These are phyloP conservation scores for Erythrobasidium yunnanense DNA, from an alignment of 768 basidiomycete species.

Conservation along the genomic window DNA sequence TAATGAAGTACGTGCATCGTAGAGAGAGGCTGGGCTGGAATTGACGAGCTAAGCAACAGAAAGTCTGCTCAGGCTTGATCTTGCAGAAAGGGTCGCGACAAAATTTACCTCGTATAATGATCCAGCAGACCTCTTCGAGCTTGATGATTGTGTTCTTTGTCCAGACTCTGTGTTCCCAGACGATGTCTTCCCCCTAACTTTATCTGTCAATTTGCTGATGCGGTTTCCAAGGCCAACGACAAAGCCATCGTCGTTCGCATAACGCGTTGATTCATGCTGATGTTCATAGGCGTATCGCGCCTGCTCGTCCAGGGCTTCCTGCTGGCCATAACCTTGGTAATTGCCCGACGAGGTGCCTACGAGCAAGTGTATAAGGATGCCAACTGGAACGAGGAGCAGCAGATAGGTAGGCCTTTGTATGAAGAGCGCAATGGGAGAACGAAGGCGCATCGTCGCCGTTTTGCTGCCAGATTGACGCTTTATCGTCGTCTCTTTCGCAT, in stretches of 20 bases:
- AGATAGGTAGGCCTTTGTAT: too few relatives aligned
- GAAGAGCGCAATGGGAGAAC: too few relatives aligned
- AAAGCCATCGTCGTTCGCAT: not conserved
- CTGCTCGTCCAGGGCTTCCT: too few relatives aligned
- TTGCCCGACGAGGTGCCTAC: too few relatives aligned
- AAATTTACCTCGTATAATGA: conserved; percentile 9
- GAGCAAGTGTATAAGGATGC: too few relatives aligned
- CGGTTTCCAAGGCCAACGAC: not conserved
- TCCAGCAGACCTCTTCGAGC: not conserved
- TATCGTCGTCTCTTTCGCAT: too few relatives aligned
- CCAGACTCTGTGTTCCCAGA: not conserved
- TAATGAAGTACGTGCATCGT: conserved; percentile 33
- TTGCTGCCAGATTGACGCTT: too few relatives aligned
- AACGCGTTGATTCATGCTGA: too few relatives aligned
- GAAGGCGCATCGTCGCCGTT: too few relatives aligned
- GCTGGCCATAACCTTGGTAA: too few relatives aligned
- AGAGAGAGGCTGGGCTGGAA: conserved; percentile 5
- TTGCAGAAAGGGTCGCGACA: not conserved
- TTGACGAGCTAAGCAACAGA: not conserved
- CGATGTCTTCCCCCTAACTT: not conserved
- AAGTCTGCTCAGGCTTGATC: not conserved
- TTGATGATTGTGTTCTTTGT: not conserved
- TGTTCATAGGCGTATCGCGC: too few relatives aligned
- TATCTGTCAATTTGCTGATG: conserved; percentile 7
- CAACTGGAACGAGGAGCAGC: too few relatives aligned